Percentiles rank a stretch among this genome's conserved stretches.
These are phyloP conservation scores for Erysimum cheiranthoides DNA, from an alignment of 345 rosid species.

Conservation along the genomic window DNA sequence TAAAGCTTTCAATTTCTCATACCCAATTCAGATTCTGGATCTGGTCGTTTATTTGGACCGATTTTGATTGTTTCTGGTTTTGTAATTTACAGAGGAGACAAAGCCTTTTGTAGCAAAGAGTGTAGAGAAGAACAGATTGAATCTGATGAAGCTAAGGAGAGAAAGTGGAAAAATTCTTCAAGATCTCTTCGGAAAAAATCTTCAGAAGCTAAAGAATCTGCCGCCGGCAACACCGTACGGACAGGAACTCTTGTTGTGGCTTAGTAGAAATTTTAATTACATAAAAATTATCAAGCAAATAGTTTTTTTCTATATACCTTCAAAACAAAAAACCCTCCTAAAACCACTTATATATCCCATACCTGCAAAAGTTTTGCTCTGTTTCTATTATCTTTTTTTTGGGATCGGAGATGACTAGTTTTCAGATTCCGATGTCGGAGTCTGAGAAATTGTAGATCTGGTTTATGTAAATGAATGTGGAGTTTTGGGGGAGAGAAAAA, in stretches of 20 bases:
- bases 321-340: background rate
- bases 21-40: background rate
- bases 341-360: background rate
- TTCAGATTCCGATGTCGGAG: conserved; percentile 15
- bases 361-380: conserved; percentile 29
- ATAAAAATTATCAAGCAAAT: conserved; percentile 20
- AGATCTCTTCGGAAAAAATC: conserved; percentile 53
- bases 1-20: background rate
- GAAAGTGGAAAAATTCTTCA: conserved; percentile 58
- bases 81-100: conserved; percentile 68
- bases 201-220: conserved; percentile 52
- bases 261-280: conserved; percentile 11
- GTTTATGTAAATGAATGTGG: conserved; percentile 43
- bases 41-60: background rate
- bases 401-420: conserved; percentile 18
- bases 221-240: conserved; percentile 57
- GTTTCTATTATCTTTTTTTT: conserved; percentile 30
- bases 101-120: conserved; percentile 85
- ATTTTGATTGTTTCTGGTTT: no score
- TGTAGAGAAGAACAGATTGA: conserved; percentile 89
- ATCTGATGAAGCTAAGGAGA: conserved; percentile 67
- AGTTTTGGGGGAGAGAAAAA: conserved; percentile 14
- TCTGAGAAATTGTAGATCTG: conserved; percentile 34
- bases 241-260: conserved; percentile 62
- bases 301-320: conserved; percentile 9